Conservation (phyloP, 1,284 basidiomycete genomes). For the Trichosporon asahii region DNA sequence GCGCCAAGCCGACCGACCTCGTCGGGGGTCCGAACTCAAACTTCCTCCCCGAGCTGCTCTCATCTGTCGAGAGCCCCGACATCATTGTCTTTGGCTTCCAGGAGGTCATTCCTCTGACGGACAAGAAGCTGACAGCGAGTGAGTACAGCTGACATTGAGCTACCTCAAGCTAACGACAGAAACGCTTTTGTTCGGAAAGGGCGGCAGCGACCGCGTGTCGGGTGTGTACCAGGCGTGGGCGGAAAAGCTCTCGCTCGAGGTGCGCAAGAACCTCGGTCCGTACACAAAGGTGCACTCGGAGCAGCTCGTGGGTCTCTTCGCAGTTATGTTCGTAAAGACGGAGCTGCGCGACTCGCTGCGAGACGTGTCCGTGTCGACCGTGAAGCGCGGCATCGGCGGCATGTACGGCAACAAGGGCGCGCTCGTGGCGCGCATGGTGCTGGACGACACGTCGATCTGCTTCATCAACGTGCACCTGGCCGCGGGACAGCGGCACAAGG, state of each 20-base stretch:
- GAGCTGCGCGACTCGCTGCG: conserved; percentile 56
- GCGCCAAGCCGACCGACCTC: conserved; percentile 74
- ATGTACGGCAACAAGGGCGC: conserved; percentile 97
- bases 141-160: conserved; percentile 26
- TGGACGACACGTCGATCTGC: conserved; percentile 88
- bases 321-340: conserved; percentile 70
- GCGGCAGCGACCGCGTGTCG: conserved; percentile 71
- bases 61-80: conserved; percentile 70
- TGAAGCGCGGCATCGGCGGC: conserved; percentile 86
- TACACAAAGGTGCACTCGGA: conserved; percentile 82
- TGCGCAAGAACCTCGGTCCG: conserved; percentile 66
- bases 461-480: conserved; percentile 96
- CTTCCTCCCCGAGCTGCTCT: conserved; percentile 69
- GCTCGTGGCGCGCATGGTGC: conserved; percentile 80
- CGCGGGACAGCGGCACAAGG: conserved; percentile 79
- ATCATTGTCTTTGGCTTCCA: conserved; percentile 93
- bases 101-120: conserved; percentile 91
- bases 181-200: conserved; percentile 70
- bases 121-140: conserved; percentile 82
- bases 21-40: conserved; percentile 61
- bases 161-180: conserved; percentile 49
- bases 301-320: conserved; percentile 85
- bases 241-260: conserved; percentile 70
- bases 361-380: conserved; percentile 69
- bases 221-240: conserved; percentile 83